Conservation (phyloP, 805 yeast genomes). For the Nadsonia fulvescens region DNA sequence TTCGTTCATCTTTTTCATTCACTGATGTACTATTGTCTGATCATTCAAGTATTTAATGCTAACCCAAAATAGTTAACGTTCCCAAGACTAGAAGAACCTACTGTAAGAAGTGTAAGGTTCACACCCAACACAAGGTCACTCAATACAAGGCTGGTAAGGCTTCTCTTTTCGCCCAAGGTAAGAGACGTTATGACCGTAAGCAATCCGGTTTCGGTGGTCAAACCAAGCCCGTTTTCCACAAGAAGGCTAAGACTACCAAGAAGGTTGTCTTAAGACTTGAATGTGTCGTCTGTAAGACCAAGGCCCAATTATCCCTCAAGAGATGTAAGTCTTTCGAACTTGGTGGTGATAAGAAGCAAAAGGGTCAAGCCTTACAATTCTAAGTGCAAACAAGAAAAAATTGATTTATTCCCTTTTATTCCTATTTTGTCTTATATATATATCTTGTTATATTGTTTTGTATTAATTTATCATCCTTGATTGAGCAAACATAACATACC, state of each 20-base stretch:
- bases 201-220: conserved; percentile 99
- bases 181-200: conserved; percentile 99
- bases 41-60: too few species aligned
- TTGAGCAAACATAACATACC: too few species aligned
- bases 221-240: conserved; percentile 99
- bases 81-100: conserved; percentile 99
- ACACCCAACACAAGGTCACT: conserved; percentile 99
- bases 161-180: conserved; percentile 98
- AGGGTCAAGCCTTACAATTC: conserved; percentile 99
- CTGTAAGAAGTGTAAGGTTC: conserved; percentile 98
- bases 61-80: conserved; percentile 78
- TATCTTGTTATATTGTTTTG: too few species aligned
- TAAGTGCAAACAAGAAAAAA: too few species aligned
- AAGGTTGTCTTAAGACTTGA: conserved; percentile 98
- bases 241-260: conserved; percentile 99
- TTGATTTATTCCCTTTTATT: too few species aligned
- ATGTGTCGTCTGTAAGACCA: conserved; percentile 97
- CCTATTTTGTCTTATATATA: too few species aligned
- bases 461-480: too few species aligned
- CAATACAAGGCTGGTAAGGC: conserved; percentile 99
- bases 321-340: conserved; percentile 99
- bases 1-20: too few species aligned
- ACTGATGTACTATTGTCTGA: too few species aligned
- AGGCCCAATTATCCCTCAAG: conserved; percentile 93
- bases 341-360: conserved; percentile 99